Conservation (phyloP, 208 protist species). For the Wallacemonas sp. region DNA sequence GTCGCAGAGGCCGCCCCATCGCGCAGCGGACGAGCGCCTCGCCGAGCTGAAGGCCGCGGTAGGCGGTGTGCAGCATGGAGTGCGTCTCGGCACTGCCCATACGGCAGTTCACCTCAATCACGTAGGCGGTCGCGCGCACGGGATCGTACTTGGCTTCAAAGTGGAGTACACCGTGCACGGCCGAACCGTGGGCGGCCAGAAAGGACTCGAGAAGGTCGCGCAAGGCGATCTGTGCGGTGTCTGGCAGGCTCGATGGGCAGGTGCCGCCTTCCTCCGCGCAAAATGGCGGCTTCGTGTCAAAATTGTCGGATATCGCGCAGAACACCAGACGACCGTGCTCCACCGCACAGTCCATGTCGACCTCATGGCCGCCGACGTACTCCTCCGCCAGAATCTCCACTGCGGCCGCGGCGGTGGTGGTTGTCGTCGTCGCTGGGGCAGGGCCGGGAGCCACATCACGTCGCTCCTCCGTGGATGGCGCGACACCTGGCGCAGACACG, state of each 20-base stretch:
- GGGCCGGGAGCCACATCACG: not conserved
- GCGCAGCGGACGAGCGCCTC: conserved; percentile 73
- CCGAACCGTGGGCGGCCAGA: conserved; percentile 28
- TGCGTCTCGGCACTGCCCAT: conserved; percentile 83
- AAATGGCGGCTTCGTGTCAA: conserved; percentile 50
- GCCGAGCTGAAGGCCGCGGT: conserved; percentile 58
- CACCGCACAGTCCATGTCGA: conserved; percentile 80
- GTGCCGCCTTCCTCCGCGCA: conserved; percentile 75
- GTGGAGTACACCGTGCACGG: conserved; percentile 72
- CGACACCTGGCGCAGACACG: not conserved
- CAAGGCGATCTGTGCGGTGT: conserved; percentile 33
- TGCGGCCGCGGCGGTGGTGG: not conserved
- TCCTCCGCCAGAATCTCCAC: conserved; percentile 68
- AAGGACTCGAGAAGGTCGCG: conserved; percentile 52
- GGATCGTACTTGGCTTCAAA: conserved; percentile 87
- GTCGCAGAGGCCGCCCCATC: conserved; percentile 39
- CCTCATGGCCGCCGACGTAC: conserved; percentile 78
- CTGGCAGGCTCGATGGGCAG: conserved; percentile 45
- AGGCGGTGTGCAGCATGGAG: conserved; percentile 59
- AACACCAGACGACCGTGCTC: conserved; percentile 64
- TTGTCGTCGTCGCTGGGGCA: not conserved
- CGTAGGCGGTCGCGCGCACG: conserved; percentile 33
- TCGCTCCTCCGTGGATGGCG: not conserved
- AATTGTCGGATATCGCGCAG: conserved; percentile 80
- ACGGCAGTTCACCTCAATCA: conserved; percentile 88